Base-by-base conservation (phyloP, 2,329 filamentous ascomycete species). In the Diaporthe aspalathi region DNA sequence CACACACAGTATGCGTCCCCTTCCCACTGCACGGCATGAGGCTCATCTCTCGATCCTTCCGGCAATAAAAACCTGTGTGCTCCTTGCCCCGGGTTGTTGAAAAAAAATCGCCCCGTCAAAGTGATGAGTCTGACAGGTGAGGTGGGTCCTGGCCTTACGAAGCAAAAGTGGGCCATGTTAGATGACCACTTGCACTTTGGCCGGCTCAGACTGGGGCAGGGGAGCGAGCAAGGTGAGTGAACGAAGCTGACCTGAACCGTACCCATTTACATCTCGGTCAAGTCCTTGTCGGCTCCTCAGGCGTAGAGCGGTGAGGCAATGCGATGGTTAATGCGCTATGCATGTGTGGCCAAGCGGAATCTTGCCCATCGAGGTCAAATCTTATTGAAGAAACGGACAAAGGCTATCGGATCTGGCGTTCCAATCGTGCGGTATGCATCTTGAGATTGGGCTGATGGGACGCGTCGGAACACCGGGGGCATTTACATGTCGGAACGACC, bases 161-260 rank as follows among this genome's bases (percentile, higher is more conserved):
- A 62, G 57, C 49, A 45, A 63, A 60, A 66, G 45, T 69, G 57
- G 40, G 52, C 45, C 57, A 52, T 57, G 35, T 60, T 50, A 68
- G 66, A 54, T 54, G 49, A 68, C 43, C 67, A 68, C 45, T n/a
- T 43, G 53, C 67, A 62, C 27, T 52, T 32, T 60, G 66, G 54
- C 70, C 54, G 70, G 70, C 22, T 70, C 65, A 38, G 71, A 66
- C 9, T 47, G 49, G 32, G 52, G 27, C 40, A 70, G 74, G 57
- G 73, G 73, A 62, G 54, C 49, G 62, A 56, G 49, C 71, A 74
- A 72, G 56, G 65, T 69, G 52, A 76, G 57, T 56, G 70, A 43
- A 68, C 54, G 66, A 75, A 72, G 45, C 71, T 73, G 69, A 74
- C 54, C 24, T 65, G 68, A 56, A 65, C 52, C 40, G 66, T 66